phyloP scores from a whole-genome alignment of 176 grass and related monocot species.

The Secale cereale region DNA sequence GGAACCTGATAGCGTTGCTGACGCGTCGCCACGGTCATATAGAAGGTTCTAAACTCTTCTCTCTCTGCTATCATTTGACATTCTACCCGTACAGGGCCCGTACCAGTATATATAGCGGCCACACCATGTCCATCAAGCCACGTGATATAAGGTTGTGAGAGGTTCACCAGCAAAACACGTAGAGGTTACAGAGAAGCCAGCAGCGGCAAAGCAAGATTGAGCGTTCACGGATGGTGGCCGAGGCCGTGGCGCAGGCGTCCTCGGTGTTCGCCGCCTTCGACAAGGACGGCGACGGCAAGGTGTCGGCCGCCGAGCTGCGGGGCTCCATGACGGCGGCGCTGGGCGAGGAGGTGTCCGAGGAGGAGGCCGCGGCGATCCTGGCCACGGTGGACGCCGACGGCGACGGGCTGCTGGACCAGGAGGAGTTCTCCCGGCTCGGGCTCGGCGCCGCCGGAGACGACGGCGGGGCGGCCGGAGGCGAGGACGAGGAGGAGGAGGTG shows the following conservation, averaged over 20 bases:
- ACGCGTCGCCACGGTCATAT: background rate
- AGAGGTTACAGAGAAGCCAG: background rate
- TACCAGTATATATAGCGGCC: background rate
- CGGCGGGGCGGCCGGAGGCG: background rate
- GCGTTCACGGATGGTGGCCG: background rate
- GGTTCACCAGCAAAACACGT: too few relatives aligned
- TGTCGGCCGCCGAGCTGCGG: slow-evolving; percentile 47
- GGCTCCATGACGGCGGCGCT: slow-evolving; percentile 15
- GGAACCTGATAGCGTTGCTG: background rate
- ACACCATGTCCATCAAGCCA: background rate
- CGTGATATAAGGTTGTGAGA: too few relatives aligned
- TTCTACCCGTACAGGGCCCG: background rate
- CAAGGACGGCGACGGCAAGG: slow-evolving; percentile 65
- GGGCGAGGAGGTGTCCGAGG: slow-evolving; percentile 28
- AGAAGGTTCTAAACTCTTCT: background rate
- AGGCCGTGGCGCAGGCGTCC: background rate
- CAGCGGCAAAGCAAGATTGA: background rate
- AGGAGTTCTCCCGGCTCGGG: slow-evolving; percentile 35
- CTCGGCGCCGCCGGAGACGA: background rate
- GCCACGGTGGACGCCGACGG: slow-evolving; percentile 36
- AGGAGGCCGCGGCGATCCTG: slow-evolving; percentile 38
- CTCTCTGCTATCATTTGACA: background rate
- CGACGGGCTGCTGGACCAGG: slow-evolving; percentile 42
- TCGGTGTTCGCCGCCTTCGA: slow-evolving; percentile 44
- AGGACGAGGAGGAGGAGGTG: slow-evolving; percentile 20